Conservation (phyloP, 2,329 filamentous ascomycete genomes). For the Plectosphaerella cucumerina region DNA sequence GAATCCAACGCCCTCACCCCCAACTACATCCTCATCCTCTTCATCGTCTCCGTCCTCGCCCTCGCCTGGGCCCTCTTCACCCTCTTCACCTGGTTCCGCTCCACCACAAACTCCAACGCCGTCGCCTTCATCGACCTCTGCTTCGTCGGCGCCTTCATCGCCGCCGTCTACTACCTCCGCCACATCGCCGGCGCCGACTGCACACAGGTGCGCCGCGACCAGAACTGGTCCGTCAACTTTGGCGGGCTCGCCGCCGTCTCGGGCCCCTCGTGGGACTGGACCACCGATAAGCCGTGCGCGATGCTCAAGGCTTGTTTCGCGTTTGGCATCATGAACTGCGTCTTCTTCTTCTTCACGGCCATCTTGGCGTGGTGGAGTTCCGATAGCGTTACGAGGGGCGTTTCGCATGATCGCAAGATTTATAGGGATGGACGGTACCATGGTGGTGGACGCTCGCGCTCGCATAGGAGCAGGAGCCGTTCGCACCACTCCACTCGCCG, state of each 20-base stretch:
- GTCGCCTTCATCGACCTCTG: constrained; percentile 55
- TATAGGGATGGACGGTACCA: constrained; percentile 27
- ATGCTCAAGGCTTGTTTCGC: constrained; percentile 93
- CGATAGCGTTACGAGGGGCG: constrained; percentile 31
- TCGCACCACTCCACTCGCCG: constrained; percentile 22
- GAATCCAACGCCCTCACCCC: constrained; percentile 54
- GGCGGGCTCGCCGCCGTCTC: constrained; percentile 57
- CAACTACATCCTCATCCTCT: constrained; percentile 59
- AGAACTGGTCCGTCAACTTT: constrained; percentile 52
- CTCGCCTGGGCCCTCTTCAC: constrained; percentile 62
- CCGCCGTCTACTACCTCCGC: constrained; percentile 55
- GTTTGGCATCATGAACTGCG: constrained; percentile 80
- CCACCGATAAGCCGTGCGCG: constrained; percentile 72
- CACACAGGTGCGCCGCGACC: constrained; percentile 46
- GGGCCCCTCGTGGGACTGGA: constrained; percentile 45
- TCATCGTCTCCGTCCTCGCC: constrained; percentile 62
- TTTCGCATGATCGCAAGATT: constrained; percentile 41
- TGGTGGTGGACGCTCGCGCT: constrained; percentile 12
- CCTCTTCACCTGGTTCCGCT: constrained; percentile 63
- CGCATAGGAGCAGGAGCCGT: constrained; percentile 31
- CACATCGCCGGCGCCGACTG: constrained; percentile 64
- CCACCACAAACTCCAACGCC: constrained; percentile 55
- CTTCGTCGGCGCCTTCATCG: constrained; percentile 62
- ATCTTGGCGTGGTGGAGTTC: constrained; percentile 63
- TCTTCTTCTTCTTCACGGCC: constrained; percentile 76